Conservation (phyloP, 257 asterid species). For the Solanum peruvianum region DNA sequence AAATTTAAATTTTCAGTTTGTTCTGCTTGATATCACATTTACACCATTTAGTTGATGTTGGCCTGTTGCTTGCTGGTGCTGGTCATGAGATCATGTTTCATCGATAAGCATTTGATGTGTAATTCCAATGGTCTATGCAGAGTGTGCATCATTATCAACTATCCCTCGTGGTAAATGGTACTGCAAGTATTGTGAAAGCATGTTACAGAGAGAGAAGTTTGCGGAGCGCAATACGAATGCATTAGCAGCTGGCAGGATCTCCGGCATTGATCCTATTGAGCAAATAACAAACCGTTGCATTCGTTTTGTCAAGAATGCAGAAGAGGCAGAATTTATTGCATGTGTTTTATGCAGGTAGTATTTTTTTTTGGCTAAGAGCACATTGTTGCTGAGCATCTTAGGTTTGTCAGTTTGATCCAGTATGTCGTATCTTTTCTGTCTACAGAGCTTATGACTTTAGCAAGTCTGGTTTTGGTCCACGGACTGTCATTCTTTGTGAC, state of each 20-base stretch:
- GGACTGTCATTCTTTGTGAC: conserved; percentile 91
- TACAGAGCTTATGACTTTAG: conserved; percentile 94
- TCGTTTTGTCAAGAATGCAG: conserved; percentile 79
- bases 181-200: conserved; percentile 89
- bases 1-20: not conserved
- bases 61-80: not conserved
- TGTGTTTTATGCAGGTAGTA: conserved; percentile 92
- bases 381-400: not conserved
- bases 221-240: conserved; percentile 77
- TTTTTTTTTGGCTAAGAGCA: not conserved
- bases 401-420: not conserved
- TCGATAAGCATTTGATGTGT: not conserved
- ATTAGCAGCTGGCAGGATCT: conserved; percentile 85
- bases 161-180: conserved; percentile 93
- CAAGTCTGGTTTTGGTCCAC: conserved; percentile 98
- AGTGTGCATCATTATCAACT: conserved; percentile 67
- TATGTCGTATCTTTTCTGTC: not conserved
- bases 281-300: conserved; percentile 80
- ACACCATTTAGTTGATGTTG: not conserved
- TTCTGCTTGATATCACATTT: not conserved
- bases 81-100: not conserved
- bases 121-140: conserved; percentile 34
- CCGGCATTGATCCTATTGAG: conserved; percentile 63
- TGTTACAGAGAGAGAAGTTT: conserved; percentile 75
- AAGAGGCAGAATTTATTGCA: conserved; percentile 87